phyloP scores from a whole-genome alignment of 1,139 yeast species.

The Candida sp. region DNA sequence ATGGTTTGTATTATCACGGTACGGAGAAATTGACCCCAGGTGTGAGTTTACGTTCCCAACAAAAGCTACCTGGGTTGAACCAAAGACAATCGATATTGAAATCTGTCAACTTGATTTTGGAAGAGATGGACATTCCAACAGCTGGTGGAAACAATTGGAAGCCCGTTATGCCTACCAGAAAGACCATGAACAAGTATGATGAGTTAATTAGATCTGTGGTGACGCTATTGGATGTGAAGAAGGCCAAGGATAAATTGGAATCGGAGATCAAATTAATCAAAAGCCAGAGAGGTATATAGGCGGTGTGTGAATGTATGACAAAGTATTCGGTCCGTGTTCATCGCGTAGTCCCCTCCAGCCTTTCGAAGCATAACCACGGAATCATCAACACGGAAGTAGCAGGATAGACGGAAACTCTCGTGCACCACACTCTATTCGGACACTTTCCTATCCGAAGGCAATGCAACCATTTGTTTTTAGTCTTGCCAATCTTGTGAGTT shows the following conservation, averaged over 20 bases:
- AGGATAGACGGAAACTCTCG: no score
- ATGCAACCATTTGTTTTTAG: no score
- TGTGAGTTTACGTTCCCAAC: constrained; percentile 77
- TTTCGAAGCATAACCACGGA: no score
- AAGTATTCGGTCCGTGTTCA: no score
- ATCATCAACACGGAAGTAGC: no score
- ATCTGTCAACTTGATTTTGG: constrained; percentile 72
- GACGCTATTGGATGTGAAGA: constrained; percentile 80
- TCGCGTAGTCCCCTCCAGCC: no score
- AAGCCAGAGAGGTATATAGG: constrained; percentile 44
- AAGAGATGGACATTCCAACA: constrained; percentile 79
- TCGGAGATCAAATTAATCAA: constrained; percentile 73
- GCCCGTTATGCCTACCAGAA: constrained; percentile 90
- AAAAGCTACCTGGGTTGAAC: constrained; percentile 48
- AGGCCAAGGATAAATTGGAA: constrained; percentile 85
- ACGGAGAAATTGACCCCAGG: constrained; percentile 78
- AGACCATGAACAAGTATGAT: constrained; percentile 81
- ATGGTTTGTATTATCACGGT: constrained; percentile 82
- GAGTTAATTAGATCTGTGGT: constrained; percentile 74
- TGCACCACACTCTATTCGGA: no score
- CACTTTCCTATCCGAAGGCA: no score
- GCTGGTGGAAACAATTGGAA: constrained; percentile 57
- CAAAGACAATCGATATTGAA: constrained; percentile 69
- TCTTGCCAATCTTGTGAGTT: no score
- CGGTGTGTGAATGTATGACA: constrained; percentile 12